A percentile compares a stretch with the other conserved stretches of the same genome.
These are phyloP conservation scores for Pseudogymnoascus destructans DNA, from an alignment of 2,329 filamentous ascomycete species.

Conservation along the genomic window DNA sequence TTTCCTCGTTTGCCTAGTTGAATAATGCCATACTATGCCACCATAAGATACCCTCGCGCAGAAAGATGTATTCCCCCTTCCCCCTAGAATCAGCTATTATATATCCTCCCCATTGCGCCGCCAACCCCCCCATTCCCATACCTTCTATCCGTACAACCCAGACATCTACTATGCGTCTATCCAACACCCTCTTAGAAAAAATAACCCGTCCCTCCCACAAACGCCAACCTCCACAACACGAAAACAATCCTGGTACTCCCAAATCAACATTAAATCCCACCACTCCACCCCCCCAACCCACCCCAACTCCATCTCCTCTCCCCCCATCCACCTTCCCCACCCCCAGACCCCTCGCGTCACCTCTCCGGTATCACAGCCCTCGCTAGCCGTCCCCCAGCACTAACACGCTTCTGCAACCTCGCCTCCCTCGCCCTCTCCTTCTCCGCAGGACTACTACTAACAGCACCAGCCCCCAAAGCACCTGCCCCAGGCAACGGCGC, in stretches of 20 bases:
- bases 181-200: not conserved
- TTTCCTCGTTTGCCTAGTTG: not conserved
- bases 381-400: constrained; percentile 62
- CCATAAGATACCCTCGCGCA: not conserved
- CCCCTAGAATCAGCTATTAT: not conserved
- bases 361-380: constrained; percentile 7
- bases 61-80: not conserved
- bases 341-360: not conserved
- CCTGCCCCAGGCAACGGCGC: constrained; percentile 21
- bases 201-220: not conserved
- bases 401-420: constrained; percentile 65
- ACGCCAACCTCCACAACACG: not conserved
- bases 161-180: constrained; percentile 5
- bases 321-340: not conserved
- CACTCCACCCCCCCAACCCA: not conserved
- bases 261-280: not conserved
- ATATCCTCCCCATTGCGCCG: constrained; percentile 1
- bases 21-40: constrained; percentile 1
- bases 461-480: not conserved
- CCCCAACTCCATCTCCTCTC: not conserved
- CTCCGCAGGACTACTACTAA: constrained; percentile 28
- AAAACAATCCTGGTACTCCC: constrained; percentile 3
- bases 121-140: not conserved
- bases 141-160: constrained; percentile 5
- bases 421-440: constrained; percentile 51